Base-by-base conservation (phyloP, 2,329 filamentous ascomycete genomes). In the Neofusicoccum ribis region DNA sequence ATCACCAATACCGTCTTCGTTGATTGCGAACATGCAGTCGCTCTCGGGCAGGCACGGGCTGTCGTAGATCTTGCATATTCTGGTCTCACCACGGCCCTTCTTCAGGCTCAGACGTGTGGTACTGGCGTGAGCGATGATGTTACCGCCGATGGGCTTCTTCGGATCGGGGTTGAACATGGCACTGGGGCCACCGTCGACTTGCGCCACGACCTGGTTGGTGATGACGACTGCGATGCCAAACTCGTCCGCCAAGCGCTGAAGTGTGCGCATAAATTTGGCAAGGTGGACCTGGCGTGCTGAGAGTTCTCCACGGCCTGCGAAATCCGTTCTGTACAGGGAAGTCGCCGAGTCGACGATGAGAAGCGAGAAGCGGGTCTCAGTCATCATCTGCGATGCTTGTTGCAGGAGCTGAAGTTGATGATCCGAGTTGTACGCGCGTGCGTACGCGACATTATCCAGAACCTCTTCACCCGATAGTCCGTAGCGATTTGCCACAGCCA, bases 91-190 rank as follows among this genome's bases (percentile, higher is more conserved):
- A 64, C 95, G 86, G 1, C 95, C 96, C 79, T 99, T 99, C 83
- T 97, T 97, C 75, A 99, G 78, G 73, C 93, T 97, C 72, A 99
- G 85, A 73, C 95, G 86, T 2, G 95, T 99, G 1, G 95, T 99
- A 74, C 92, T 97, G 61, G 95, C 93, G 77, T 99, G 95, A 2
- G 96, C 95, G 76, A 99, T 98, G 70, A 99, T 99, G 78, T 99
- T 98, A 69, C 95, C 95, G 70, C 95, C 95, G 76, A 99, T 97
- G 0, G 95, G 95, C 79, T 99, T 99, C 86, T 99, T 99, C 7
- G 95, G 95, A 74, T 99, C 96, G 0, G 96, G 95, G 71, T 99
- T 99, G 83, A 97, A 99, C 95, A 99, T 99, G 67, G 94, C 89
- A 74, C 91, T 94, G 36, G 94, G 93, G 3, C 95, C 95, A 68